Base-by-base conservation (phyloP, 331 rosid genomes). In the Acacia pycnantha region DNA sequence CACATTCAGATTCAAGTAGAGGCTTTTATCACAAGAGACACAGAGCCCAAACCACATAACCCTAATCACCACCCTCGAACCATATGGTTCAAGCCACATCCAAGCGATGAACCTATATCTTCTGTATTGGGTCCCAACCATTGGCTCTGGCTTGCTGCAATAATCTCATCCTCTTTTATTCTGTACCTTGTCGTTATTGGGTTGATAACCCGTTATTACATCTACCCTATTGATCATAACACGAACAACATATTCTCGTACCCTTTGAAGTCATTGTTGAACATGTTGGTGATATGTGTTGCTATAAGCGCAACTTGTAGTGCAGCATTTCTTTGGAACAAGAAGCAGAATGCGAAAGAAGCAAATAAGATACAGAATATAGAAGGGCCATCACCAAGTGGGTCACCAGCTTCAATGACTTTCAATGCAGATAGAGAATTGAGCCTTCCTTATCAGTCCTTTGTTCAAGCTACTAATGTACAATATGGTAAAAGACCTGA, bases 91-190 rank as follows among this genome's bases (percentile, higher is more conserved):
- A 88, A 87, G 58, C 92, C 97, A 67, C 73, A 35, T 59, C 59
- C 85, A 67, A 82, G 79, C 40, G 97, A 93, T 73, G 73, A 62
- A 41, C 92, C 93, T 3, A 37, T 93, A 27, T 84, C 84, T 27
- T 85, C 92, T 62, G 77, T 77, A 15, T 77, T 93, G 66, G 97
- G 96, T 22, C 80, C 87, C 29, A 88, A 88, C 70, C 53, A 77
- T 37, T 93, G 97, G 97, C 88, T 93, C 37, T 93, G 97, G 93
- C 91, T 91, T 68, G 93, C 88, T 19, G 88, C 88, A 29, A 77
- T 90, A 75, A 91, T 91, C 18, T 76, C 89, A 19, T 86, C 91
- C 11, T 93, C 96, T 22, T 93, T 91, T 83, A 61, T 87, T 24
- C 64, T 90, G 29, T 91, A 84, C 86, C 93, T 93, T 12, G 43